Evolutionary conservation across 2,329 filamentous ascomycete species (phyloP), one percentile per base, ranked within the genome.

Genomic region (Pestalotiopsis sp.): DNA sequence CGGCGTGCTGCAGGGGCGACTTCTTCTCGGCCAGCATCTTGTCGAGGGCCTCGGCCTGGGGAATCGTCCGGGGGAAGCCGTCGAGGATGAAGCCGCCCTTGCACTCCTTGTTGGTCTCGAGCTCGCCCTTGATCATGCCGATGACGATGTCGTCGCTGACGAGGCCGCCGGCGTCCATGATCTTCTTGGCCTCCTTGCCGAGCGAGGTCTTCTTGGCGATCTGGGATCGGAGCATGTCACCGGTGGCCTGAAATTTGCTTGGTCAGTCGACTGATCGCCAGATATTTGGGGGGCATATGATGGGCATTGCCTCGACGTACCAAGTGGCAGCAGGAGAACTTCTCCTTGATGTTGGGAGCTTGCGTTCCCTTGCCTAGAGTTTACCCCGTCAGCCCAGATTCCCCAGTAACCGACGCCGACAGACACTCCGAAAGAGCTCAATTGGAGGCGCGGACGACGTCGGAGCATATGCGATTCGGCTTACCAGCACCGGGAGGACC

Each of bases 101-200:
- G 90, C 96, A 99, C 85, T 99, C 95, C 78, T 89, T 84, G 87
- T 99, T 99, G 84, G 88, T 92, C 78, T 97, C 93, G 65, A 99
- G 89, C 88, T 99, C 95, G 81, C 92, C 93, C 90, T 96, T 95
- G 87, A 99, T 99, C 96, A 99, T 99, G 84, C 95, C 94, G 82
- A 99, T 93, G 89, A 99, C 95, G 80, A 99, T 99, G 81, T 98
- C 95, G 83, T 99, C 96, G 82, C 94, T 97, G 81, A 99, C 96
- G 69, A 99, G 90, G 75, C 95, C 95, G 77, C 96, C 96, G 81
- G 95, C 92, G 80, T 99, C 96, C 96, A 99, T 99, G 83, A 99
- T 99, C 91, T 98, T 98, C 91, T 99, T 99, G 74, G 96, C 96
- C 86, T 98, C 94, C 80, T 93, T 90, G 76, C 96, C 96, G 73